Conservation (phyloP, 371 early-diverging fungal genomes). For the Mucor saturninus region DNA sequence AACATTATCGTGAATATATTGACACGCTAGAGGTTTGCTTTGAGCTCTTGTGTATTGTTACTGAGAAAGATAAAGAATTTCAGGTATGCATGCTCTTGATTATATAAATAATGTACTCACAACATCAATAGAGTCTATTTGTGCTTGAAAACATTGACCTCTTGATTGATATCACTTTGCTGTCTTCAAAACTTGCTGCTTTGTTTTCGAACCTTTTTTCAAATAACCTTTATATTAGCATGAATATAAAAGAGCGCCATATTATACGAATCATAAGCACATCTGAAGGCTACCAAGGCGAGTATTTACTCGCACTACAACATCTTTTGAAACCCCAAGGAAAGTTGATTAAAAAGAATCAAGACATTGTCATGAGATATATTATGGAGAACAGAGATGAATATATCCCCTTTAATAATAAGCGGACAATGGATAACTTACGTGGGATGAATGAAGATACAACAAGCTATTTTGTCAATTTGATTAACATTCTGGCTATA, state of each 20-base stretch:
- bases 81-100: slow-evolving; percentile 7
- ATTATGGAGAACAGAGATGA: slow-evolving; percentile 48
- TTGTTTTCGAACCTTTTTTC: slow-evolving; percentile 33
- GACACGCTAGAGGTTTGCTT: slow-evolving; percentile 1
- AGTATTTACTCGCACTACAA: slow-evolving; percentile 46
- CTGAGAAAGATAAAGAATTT: slow-evolving; percentile 4
- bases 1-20: slow-evolving; percentile 3
- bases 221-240: slow-evolving; percentile 45
- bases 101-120: background rate
- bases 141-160: slow-evolving; percentile 50
- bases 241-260: slow-evolving; percentile 43
- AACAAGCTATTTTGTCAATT: slow-evolving; percentile 40
- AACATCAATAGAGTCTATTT: slow-evolving; percentile 15
- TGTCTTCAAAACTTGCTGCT: slow-evolving; percentile 23
- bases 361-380: slow-evolving; percentile 45
- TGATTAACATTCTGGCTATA: slow-evolving; percentile 46
- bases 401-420: slow-evolving; percentile 43
- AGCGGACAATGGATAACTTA: slow-evolving; percentile 10
- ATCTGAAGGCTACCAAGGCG: slow-evolving; percentile 41
- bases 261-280: slow-evolving; percentile 48
- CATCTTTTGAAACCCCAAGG: slow-evolving; percentile 50
- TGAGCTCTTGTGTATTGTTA: background rate
- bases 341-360: slow-evolving; percentile 52
- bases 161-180: slow-evolving; percentile 40
- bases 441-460: slow-evolving; percentile 23